These are phyloP conservation scores for Xerocomellus dryophilus DNA, from an alignment of 768 basidiomycete species.

Conservation along the genomic window DNA sequence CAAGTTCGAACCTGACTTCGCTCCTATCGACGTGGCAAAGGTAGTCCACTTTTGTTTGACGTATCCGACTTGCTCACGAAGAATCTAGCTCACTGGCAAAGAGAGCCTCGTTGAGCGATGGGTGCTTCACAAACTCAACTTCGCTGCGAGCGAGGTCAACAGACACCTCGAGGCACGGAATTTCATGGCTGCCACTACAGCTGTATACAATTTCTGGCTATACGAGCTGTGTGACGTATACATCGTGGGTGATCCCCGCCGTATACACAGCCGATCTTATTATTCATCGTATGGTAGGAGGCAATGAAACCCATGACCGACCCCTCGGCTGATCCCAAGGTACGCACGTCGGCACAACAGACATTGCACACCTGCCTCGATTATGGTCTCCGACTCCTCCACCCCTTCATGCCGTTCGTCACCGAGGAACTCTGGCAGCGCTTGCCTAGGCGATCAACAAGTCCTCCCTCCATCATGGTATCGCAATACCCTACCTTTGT, in stretches of 20 bases:
- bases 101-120: conserved; percentile 93
- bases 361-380: conserved; percentile 95
- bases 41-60: conserved; percentile 37
- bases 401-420: conserved; percentile 99
- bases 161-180: conserved; percentile 72
- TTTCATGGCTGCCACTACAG: conserved; percentile 88
- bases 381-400: conserved; percentile 81
- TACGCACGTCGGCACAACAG: conserved; percentile 84
- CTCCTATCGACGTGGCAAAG: conserved; percentile 66
- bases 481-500: conserved; percentile 79
- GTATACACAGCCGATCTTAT: not conserved
- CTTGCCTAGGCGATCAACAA: conserved; percentile 79
- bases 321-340: conserved; percentile 56
- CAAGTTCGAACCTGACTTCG: conserved; percentile 83
- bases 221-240: conserved; percentile 99
- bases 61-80: conserved; percentile 4
- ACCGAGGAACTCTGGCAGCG: conserved; percentile 99
- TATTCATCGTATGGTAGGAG: conserved; percentile 54
- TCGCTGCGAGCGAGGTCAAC: conserved; percentile 76
- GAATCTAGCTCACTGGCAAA: conserved; percentile 71
- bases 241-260: conserved; percentile 59
- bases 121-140: conserved; percentile 92
- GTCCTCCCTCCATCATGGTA: conserved; percentile 86
- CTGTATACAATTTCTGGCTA: conserved; percentile 92
- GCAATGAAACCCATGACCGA: conserved; percentile 99